Evolutionary conservation across 2,329 filamentous ascomycete species (phyloP).

Genomic region (Cytospora leucostoma): DNA sequence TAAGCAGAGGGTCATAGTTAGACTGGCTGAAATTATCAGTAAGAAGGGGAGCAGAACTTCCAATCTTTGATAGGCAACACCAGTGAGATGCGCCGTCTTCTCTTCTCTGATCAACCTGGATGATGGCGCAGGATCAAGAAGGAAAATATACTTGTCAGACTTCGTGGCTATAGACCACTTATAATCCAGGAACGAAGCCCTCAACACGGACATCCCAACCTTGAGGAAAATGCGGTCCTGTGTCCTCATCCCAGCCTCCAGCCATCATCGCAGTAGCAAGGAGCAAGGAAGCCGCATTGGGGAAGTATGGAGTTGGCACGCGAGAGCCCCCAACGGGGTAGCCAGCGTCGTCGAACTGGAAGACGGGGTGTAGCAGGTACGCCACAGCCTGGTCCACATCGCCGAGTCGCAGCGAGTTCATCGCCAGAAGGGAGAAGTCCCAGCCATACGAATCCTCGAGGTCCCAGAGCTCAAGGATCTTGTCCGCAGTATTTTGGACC

Average conservation of each 20-base stretch:
- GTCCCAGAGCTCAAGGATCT: conserved; percentile 43
- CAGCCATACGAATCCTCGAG: conserved; percentile 45
- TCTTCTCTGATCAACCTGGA: too few species aligned
- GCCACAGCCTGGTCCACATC: conserved; percentile 41
- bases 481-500: conserved; percentile 41
- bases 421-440: conserved; percentile 49
- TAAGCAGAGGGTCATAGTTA: too few species aligned
- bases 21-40: too few species aligned
- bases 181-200: conserved; percentile 46
- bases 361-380: conserved; percentile 52
- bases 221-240: conserved; percentile 49
- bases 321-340: conserved; percentile 54
- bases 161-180: not conserved
- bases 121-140: too few species aligned
- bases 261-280: conserved; percentile 58
- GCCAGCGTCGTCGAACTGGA: conserved; percentile 58
- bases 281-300: conserved; percentile 50
- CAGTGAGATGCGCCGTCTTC: too few species aligned
- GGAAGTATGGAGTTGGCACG: conserved; percentile 61
- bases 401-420: conserved; percentile 46
- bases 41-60: too few species aligned
- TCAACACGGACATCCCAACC: conserved; percentile 51
- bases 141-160: too few species aligned
- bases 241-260: conserved; percentile 55
- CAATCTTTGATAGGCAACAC: too few species aligned